These are phyloP conservation scores for Fusarium brachygibbosum DNA, from an alignment of 2,329 filamentous ascomycete genomes.

Conservation along the genomic window DNA sequence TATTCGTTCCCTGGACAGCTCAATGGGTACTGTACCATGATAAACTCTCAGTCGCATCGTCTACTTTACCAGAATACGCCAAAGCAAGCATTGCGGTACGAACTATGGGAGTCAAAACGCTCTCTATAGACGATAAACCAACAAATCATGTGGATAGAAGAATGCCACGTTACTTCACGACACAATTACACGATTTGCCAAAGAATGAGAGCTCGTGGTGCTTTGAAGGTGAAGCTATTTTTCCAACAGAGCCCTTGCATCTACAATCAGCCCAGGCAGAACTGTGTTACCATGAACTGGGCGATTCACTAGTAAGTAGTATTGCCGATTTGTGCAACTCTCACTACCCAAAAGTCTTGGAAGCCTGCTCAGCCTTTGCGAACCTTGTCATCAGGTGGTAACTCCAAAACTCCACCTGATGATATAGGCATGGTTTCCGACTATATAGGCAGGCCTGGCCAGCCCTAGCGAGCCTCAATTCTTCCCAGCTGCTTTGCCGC, in stretches of 20 bases:
- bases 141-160: neutral
- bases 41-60: slow-evolving; percentile 7
- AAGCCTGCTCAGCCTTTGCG: neutral
- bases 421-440: slow-evolving; percentile 24
- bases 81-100: neutral
- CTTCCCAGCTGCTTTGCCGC: slow-evolving; percentile 1
- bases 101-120: neutral
- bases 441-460: neutral
- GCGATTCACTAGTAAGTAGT: neutral
- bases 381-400: neutral
- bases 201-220: neutral
- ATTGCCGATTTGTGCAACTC: neutral
- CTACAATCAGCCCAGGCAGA: neutral
- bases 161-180: neutral
- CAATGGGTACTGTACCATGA: slow-evolving; percentile 13
- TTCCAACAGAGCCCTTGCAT: slow-evolving; percentile 23
- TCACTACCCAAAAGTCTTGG: slow-evolving; percentile 7
- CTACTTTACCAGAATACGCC: slow-evolving; percentile 9
- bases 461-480: neutral
- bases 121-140: neutral
- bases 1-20: neutral
- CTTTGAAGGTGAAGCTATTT: slow-evolving; percentile 2
- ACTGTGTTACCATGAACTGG: neutral
- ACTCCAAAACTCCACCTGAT: slow-evolving; percentile 17
- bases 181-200: no score